Evolutionary conservation across 805 yeast genomes (phyloP), one percentile per base, ranked within the genome.

Genomic region (Sugiyamaella smithiae): DNA sequence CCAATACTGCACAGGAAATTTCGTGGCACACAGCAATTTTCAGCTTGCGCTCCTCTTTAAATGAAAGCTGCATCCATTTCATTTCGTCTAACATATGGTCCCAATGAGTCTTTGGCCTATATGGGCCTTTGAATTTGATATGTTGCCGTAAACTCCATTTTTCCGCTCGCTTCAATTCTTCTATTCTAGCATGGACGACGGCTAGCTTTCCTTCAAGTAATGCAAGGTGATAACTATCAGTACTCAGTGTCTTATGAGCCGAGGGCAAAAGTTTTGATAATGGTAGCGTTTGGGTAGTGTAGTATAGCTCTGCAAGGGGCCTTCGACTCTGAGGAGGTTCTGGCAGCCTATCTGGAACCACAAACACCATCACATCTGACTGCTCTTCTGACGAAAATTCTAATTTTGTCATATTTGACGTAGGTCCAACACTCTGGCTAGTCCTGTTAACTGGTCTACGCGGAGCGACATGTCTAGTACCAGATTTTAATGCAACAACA

Each of bases 141-240:
- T 95, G 96, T 64, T 93, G 99, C 46, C 95, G 75, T 46, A 93
- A 70, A 19, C 96, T 84, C 98, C 99, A 93, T 58, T 86, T 82
- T 1, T 87, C 85, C 50, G 84, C 84, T 41, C 95, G 73, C 64
- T 88, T 88, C 54, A 93, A 73, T 64, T 91, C 98, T 61, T 91
- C 98, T 41, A 93, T 90, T 52, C 98, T 74, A 1, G 95, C 85
- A 58, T 88, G 85, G 16, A 88, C 81, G 8, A 89, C 97, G 0
- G 95, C 87, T 2, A 91, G 82, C 62, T 90, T 85, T 2, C 97
- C 96, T 62, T 93, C 99, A 11, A 88, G 77, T 28, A 90, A 70
- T 0, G 96, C 87, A 58, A 85, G 78, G 61, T 88, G 95, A 67
- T 80, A 93, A 49, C 86, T 80, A 45, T 88, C 91, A 0, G 98